Conservation (phyloP, 805 yeast genomes). For the Vanderwaltozyma tropicalis region DNA sequence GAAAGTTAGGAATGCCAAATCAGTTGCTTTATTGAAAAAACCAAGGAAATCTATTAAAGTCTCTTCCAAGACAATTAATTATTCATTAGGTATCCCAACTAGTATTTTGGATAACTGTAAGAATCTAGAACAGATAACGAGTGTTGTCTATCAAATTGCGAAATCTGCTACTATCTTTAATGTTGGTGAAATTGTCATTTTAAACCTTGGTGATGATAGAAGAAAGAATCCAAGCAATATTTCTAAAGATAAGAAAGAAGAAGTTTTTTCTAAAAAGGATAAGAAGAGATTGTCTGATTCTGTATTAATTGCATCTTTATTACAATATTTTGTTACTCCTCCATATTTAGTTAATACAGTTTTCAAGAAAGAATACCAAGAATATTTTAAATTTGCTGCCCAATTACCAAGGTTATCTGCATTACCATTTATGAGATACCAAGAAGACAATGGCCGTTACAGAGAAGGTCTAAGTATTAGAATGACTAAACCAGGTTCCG, state of each 20-base stretch:
- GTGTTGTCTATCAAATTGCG: conserved; percentile 68
- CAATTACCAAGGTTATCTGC: conserved; percentile 62
- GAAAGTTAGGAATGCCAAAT: not conserved
- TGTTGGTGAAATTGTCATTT: conserved; percentile 64
- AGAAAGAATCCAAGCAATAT: conserved; percentile 4
- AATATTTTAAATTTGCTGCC: conserved; percentile 51
- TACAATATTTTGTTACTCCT: conserved; percentile 80
- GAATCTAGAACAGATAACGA: conserved; percentile 64
- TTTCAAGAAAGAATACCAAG: conserved; percentile 39
- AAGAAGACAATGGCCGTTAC: conserved; percentile 34
- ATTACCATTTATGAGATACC: conserved; percentile 57
- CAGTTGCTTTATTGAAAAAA: conserved; percentile 3
- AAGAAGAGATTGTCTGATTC: conserved; percentile 28
- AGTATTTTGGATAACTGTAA: conserved; percentile 50
- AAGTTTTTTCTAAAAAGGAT: too few relatives aligned
- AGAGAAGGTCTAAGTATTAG: conserved; percentile 51
- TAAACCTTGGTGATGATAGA: conserved; percentile 37
- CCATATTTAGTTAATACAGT: conserved; percentile 61
- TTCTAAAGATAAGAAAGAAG: conserved; percentile 5
- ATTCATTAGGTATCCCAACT: conserved; percentile 66
- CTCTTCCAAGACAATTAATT: conserved; percentile 24
- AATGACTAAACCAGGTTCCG: conserved; percentile 30
- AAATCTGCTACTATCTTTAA: conserved; percentile 58
- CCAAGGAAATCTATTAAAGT: conserved; percentile 13
- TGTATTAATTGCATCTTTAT: conserved; percentile 51